Base-by-base conservation (phyloP, 805 yeast species). In the Saccharomycopsis oosterbeekiorum region DNA sequence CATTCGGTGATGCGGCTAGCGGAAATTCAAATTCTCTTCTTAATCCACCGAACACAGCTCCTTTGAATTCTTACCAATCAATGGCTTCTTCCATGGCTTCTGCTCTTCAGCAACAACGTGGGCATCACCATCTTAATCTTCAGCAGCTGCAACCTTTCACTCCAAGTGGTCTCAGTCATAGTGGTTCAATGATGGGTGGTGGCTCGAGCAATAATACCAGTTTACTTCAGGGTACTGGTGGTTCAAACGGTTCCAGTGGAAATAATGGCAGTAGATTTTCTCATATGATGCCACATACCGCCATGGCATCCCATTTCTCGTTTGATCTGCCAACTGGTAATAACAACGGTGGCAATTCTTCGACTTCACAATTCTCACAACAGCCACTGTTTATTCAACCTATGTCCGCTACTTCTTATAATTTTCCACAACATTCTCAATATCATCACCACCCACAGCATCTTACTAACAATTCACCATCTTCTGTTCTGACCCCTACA, bases 221-320 rank as follows among this genome's bases (percentile, higher is more conserved):
- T 26, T 11, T 47, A 14, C 21, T 47, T 21, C 53, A 47, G 21
- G 53, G 53, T 21, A 6, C 53, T 11, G 34, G 53, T 14, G 53
- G 53, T 26, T 8, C 53, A 21, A 24, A 24, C 34, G 53, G 53
- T 26, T 8, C 53, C 14, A 24, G 15, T 24, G 34, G 17, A 21
- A 47, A 47, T 24, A 47, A 21, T 6, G 17, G 43, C 5, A 47
- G 34, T 15, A 47, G 53, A 56, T 56, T 34, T 19, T 26, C 39
- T 3, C 41, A 26, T 56, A 39, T 56, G 17, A 43, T 56, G 34
- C 59, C 59, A 2, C 59, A 43, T 34, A 56, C 54, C 6, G 59
- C 59, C 1, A 34, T 43, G 36, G 51, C 40, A 11, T 41, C 59
- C 3, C 29, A 29, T 14, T 56, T 56, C 19, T 37, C 58, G 1